Conservation (phyloP, 2,329 filamentous ascomycete species). For the Talaromyces sp. region DNA sequence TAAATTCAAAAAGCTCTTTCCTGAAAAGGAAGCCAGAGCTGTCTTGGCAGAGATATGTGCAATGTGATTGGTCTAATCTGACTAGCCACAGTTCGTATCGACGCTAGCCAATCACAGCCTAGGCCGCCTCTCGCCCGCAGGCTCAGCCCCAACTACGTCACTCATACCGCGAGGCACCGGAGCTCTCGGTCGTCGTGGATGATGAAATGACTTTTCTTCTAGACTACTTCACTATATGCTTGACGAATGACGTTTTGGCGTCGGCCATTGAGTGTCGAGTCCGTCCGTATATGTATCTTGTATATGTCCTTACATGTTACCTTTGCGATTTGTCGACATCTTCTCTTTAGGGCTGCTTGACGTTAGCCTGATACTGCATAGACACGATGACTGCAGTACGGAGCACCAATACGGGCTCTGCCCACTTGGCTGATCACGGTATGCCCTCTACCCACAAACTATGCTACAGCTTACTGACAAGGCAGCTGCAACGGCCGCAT, state of each 20-base stretch:
- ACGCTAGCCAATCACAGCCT: neutral
- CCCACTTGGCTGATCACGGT: slow-evolving; percentile 17
- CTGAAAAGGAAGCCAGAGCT: neutral
- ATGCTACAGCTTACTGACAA: neutral
- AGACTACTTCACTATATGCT: too few species aligned
- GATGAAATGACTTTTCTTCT: slow-evolving; percentile 5
- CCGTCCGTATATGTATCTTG: neutral
- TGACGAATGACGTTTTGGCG: too few species aligned
- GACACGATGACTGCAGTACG: slow-evolving; percentile 11
- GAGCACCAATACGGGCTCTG: slow-evolving; percentile 9
- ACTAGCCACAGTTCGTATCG: neutral
- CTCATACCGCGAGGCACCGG: neutral
- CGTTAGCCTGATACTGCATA: neutral
- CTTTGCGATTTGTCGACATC: neutral
- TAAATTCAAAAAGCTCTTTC: neutral
- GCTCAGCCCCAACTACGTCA: slow-evolving; percentile 8
- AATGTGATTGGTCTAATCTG: neutral
- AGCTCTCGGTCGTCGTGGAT: slow-evolving; percentile 1
- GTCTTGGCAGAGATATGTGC: neutral
- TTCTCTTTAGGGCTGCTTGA: neutral
- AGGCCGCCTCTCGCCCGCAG: neutral
- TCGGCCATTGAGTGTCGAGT: neutral
- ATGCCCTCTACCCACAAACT: slow-evolving; percentile 9
- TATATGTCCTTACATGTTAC: neutral
- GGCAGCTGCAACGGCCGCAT: slow-evolving; percentile 58